Evolutionary conservation across 495 filamentous ascomycete genomes (phyloP), one percentile per base, ranked within the genome.

Genomic region (Cladorrhinum samala): DNA sequence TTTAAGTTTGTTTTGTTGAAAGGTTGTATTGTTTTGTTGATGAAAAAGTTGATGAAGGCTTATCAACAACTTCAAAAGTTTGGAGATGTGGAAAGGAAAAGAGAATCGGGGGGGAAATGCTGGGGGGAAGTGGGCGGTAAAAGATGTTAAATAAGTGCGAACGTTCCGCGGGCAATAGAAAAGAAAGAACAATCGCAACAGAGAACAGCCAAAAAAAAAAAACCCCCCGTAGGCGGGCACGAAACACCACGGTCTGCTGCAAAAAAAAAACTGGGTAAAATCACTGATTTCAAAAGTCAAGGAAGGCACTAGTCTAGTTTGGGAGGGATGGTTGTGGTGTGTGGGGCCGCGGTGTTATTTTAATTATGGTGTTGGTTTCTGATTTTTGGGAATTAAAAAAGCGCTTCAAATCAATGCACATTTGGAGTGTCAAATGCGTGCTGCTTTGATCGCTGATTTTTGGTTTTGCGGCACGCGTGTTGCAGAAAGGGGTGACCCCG

Each of bases 251-350:
- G 20, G 39, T 3, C 5, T n/a, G 39, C n/a, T 17, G 14, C 20
- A 17, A 6, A n/a, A 41, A 19, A 19, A 17, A 8, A 6, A 44
- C 36, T 27, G 36, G 11, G 37, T 43, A 9, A 44, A 21, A 61
- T 61, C 58, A 61, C 41, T n/a, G 33, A 19, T 45, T 51, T 55
- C 57, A 40, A 41, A n/a, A 36, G n/a, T n/a, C n/a, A n/a, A n/a
- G n/a, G n/a, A 50, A 27, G 46, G 52, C 63, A 64, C 63, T 66
- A 66, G 50, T 64, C 63, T 53, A 17, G 24, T 59, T 64, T 60
- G 20, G 63, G 60, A 40, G 8, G 54, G 49, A 44, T 27, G 49
- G 27, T 24, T 16, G 54, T 38, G 36, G 43, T 52, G 37, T 44
- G 52, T 50, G 39, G 38, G 39, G 17, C 19, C 39, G 21, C 27